Conservation (phyloP, 73 alveolate species). For the Uronychia setigera region DNA sequence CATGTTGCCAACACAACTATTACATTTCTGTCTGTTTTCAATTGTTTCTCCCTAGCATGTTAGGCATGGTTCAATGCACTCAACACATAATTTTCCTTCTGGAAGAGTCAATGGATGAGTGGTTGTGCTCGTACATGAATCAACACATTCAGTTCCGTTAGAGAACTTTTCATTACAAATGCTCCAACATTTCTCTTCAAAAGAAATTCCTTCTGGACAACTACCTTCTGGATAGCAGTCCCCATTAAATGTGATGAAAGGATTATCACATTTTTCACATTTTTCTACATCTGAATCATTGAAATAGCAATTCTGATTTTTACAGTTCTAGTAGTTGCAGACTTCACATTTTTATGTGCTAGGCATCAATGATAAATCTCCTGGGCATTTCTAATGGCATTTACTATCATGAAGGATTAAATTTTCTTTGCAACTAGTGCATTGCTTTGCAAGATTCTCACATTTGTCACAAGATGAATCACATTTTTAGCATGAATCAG, state of each 20-base stretch:
- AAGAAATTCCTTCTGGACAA: not conserved
- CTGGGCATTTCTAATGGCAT: no score
- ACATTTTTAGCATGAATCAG: no score
- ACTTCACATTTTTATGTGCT: no score
- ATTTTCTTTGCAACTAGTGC: no score
- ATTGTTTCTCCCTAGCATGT: not conserved
- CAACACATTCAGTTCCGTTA: not conserved
- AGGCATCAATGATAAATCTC: no score
- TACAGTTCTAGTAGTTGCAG: not conserved
- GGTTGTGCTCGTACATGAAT: not conserved
- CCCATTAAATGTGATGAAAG: not conserved
- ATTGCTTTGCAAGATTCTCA: no score
- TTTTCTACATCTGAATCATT: not conserved
- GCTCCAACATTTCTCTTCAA: not conserved
- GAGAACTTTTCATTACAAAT: not conserved
- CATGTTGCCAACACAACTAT: not conserved
- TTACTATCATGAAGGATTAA: no score
- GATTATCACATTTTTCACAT: not conserved
- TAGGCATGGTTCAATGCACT: not conserved
- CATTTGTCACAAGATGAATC: no score
- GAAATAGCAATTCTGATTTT: not conserved
- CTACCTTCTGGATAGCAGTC: conserved; percentile 1
- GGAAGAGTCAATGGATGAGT: not conserved
- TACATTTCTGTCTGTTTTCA: not conserved
- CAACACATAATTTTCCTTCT: not conserved